Evolutionary conservation across 2,329 filamentous ascomycete species (phyloP), one percentile per base, ranked within the genome.

Genomic region (Aaosphaeria arxii): DNA sequence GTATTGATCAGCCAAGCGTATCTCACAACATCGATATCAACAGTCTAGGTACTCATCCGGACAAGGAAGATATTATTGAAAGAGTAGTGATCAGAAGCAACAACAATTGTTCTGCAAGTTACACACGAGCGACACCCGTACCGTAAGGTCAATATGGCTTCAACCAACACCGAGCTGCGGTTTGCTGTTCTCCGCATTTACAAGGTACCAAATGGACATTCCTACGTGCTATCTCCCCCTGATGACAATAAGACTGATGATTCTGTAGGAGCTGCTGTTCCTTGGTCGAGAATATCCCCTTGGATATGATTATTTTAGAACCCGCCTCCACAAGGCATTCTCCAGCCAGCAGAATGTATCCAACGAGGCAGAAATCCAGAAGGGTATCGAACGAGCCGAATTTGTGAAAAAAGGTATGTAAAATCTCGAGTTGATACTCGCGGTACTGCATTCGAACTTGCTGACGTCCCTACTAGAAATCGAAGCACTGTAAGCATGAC

Each of bases 281-380:
- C 78, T 97, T 11, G 91, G 92, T 32, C 83, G 86, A 47, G 87
- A 92, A 49, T 97, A 97, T 62, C 92, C 94, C 1, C 77, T 88
- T 11, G 94, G 94, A 42, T 95, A 84, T 73, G 73, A 77, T 30
- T 96, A 91, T 73, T 96, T 95, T 67, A 83, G 87, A 7, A 81
- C 84, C 6, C 83, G 91, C 2, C 75, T 96, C 7, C 91, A 96
- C 73, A 84, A 84, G 51, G 92, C 92, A 1, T 99, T 97, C 72
- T 82, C 85, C 56, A 83, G 84, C 42, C 90, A 95, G 58, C 82
- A 85, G 2, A 71, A 78, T 38, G 65, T 96, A 49, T 78, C 75
- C 2, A 84, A 94, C 57, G 86, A 92, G 53, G 82, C 80, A 6
- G 79, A 89, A 61, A 96, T 99, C 43, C 79, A 78, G 39, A 79